phyloP scores from a whole-genome alignment of 345 rosid species.

The Citrus inodora region DNA sequence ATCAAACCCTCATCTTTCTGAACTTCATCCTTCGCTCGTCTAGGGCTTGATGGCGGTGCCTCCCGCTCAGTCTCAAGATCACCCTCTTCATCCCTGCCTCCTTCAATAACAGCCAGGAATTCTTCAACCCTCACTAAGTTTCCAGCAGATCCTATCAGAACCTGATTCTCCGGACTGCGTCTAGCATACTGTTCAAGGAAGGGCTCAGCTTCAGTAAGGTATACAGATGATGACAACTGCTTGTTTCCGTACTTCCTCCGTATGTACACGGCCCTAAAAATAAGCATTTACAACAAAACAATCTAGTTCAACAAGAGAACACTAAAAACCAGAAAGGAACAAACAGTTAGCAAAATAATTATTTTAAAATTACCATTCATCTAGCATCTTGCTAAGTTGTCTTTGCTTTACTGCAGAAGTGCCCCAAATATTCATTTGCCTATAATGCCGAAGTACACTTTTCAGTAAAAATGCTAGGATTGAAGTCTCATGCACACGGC shows the following conservation, averaged over 20 bases:
- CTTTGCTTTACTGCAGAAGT: slow-evolving; percentile 79
- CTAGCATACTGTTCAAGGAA: slow-evolving; percentile 83
- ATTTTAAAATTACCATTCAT: slow-evolving; percentile 69
- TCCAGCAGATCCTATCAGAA: slow-evolving; percentile 90
- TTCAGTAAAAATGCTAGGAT: neutral
- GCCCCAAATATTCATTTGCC: slow-evolving; percentile 93
- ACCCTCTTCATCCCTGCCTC: slow-evolving; percentile 83
- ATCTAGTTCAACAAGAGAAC: neutral
- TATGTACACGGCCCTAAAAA: slow-evolving; percentile 72
- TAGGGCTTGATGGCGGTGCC: slow-evolving; percentile 45
- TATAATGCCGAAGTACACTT: slow-evolving; percentile 24
- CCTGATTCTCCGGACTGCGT: slow-evolving; percentile 66
- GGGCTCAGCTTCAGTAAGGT: slow-evolving; percentile 91
- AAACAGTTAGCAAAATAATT: slow-evolving; percentile 12
- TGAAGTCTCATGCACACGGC: neutral
- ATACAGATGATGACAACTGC: slow-evolving; percentile 69
- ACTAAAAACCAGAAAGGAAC: neutral
- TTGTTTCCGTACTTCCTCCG: slow-evolving; percentile 61
- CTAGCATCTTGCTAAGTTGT: slow-evolving; percentile 87
- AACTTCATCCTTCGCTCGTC: slow-evolving; percentile 45
- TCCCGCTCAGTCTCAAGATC: slow-evolving; percentile 61
- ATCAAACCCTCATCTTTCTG: slow-evolving; percentile 74
- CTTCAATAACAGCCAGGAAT: slow-evolving; percentile 79
- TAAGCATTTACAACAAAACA: neutral
- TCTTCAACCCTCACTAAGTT: slow-evolving; percentile 67